Percentiles rank a stretch among this genome's conserved stretches.
phyloP scores from a whole-genome alignment of 2,329 filamentous ascomycete species.

The Coniochaeta pulveracea region DNA sequence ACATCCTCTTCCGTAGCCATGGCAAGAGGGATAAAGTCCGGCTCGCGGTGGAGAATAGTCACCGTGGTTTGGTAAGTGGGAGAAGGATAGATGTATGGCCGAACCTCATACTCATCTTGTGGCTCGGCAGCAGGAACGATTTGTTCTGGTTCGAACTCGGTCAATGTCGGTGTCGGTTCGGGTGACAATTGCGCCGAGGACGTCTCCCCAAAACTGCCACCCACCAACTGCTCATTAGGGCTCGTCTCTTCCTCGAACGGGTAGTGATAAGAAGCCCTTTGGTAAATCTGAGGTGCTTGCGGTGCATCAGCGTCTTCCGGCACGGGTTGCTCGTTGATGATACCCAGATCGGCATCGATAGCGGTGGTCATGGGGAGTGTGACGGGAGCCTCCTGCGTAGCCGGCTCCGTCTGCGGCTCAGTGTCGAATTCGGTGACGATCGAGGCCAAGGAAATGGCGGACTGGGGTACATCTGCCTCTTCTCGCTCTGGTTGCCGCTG shows the following conservation, averaged over 20 bases:
- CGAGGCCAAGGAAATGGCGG: slow-evolving; percentile 48
- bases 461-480: slow-evolving; percentile 32
- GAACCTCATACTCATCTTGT: slow-evolving; percentile 25
- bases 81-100: slow-evolving; percentile 24
- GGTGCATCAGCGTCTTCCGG: slow-evolving; percentile 6
- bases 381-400: slow-evolving; percentile 23
- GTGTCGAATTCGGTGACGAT: slow-evolving; percentile 60
- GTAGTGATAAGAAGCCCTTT: slow-evolving; percentile 34
- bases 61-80: slow-evolving; percentile 30
- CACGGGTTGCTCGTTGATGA: slow-evolving; percentile 4
- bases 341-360: slow-evolving; percentile 9
- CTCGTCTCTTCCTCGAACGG: slow-evolving; percentile 34
- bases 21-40: slow-evolving; percentile 18
- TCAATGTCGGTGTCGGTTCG: slow-evolving; percentile 15
- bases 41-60: slow-evolving; percentile 35
- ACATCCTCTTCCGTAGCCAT: neutral
- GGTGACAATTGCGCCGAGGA: slow-evolving; percentile 12
- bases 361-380: no score
- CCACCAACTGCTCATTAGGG: slow-evolving; percentile 22
- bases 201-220: slow-evolving; percentile 28
- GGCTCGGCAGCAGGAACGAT: slow-evolving; percentile 8
- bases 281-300: slow-evolving; percentile 17
- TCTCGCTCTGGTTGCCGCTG: slow-evolving; percentile 23
- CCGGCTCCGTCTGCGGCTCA: slow-evolving; percentile 54
- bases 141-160: slow-evolving; percentile 11